A percentile compares a stretch with the other conserved stretches of the same genome.
These are phyloP conservation scores for Annulohypoxylon stygium DNA, from an alignment of 495 filamentous ascomycete species.

Conservation along the genomic window DNA sequence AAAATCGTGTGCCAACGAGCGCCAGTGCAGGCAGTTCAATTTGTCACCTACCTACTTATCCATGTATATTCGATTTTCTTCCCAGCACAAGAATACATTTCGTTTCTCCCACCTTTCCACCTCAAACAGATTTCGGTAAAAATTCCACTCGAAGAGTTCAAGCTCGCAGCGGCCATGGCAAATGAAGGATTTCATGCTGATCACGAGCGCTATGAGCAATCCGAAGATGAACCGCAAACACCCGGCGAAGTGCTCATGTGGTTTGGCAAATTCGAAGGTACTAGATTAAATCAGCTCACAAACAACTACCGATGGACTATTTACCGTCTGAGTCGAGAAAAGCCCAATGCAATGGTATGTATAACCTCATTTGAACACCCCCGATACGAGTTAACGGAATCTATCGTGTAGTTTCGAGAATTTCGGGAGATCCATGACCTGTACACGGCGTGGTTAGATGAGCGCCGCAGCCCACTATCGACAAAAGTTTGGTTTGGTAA, in stretches of 20 bases:
- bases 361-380: neutral
- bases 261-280: neutral
- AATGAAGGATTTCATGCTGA: neutral
- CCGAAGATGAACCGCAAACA: neutral
- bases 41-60: neutral
- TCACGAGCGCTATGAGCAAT: neutral
- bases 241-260: neutral
- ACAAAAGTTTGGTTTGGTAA: conserved; percentile 8
- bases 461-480: neutral
- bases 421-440: neutral
- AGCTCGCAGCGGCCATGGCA: neutral
- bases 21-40: neutral
- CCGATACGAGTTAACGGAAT: neutral
- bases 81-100: neutral
- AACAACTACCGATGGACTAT: conserved; percentile 1
- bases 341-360: neutral
- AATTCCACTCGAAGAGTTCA: neutral
- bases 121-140: neutral
- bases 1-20: neutral
- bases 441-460: neutral
- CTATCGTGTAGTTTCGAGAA: neutral
- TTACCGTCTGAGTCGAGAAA: neutral
- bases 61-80: neutral
- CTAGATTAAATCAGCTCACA: neutral
- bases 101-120: neutral